These are phyloP conservation scores for Silene noctiflora DNA, from an alignment of 179 eudicot genomes.

Conservation along the genomic window DNA sequence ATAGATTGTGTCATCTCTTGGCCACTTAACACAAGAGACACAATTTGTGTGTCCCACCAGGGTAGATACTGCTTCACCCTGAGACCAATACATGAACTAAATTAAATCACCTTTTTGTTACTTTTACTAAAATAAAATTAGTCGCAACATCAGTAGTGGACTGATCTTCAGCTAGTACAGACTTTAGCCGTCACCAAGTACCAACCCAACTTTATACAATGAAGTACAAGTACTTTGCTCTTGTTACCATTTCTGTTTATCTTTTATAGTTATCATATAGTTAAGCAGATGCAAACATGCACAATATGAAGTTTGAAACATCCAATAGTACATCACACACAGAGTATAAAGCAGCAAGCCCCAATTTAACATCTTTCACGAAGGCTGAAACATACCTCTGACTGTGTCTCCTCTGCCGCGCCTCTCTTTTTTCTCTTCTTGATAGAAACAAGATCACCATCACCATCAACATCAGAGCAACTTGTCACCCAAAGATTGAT, in stretches of 20 bases:
- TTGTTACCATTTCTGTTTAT: neutral
- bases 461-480: conserved; percentile 50
- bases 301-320: neutral
- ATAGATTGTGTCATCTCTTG: conserved; percentile 62
- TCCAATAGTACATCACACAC: neutral
- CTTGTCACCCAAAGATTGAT: conserved; percentile 78
- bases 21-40: conserved; percentile 88
- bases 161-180: neutral
- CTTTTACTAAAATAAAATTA: neutral
- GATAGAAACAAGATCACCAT: conserved; percentile 47
- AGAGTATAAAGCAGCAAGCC: neutral
- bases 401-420: conserved; percentile 45
- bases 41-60: conserved; percentile 85
- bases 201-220: neutral
- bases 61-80: conserved; percentile 81
- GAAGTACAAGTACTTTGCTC: neutral
- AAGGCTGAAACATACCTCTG: conserved; percentile 43
- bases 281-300: neutral
- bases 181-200: neutral
- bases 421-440: conserved; percentile 74
- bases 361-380: neutral
- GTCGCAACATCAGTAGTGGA: neutral
- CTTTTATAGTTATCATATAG: neutral
- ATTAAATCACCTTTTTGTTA: neutral
- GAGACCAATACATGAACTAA: conserved; percentile 15